Percentiles rank a stretch among this genome's conserved stretches.
These are phyloP conservation scores for Termitomyces heimii DNA, from an alignment of 768 basidiomycete genomes.

Conservation along the genomic window DNA sequence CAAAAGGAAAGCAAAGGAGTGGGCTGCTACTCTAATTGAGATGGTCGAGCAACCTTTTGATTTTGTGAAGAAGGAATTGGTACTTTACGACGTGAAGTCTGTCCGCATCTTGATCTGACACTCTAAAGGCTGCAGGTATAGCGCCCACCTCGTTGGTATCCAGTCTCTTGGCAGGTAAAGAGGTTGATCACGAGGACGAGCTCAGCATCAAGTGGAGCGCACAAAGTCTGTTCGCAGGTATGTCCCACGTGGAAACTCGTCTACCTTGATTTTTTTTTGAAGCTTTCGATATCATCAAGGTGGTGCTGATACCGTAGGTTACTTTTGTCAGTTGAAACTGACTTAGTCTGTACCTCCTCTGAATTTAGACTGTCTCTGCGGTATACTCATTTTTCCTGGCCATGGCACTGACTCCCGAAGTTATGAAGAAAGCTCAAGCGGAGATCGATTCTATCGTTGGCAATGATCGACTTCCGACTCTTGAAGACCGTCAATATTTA, in stretches of 20 bases:
- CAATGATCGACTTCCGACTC: background rate
- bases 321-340: background rate
- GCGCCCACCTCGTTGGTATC: background rate
- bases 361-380: background rate
- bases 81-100: conserved; percentile 21
- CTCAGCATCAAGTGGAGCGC: background rate
- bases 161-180: background rate
- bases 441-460: background rate
- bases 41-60: conserved; percentile 49
- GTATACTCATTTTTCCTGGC: background rate
- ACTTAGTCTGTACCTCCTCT: background rate
- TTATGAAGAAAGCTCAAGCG: background rate
- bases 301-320: background rate
- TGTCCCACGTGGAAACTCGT: background rate
- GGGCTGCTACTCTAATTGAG: conserved; percentile 44
- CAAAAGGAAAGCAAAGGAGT: conserved; percentile 42
- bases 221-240: background rate
- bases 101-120: background rate
- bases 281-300: background rate
- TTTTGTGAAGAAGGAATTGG: conserved; percentile 58
- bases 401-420: background rate
- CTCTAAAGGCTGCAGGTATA: background rate
- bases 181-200: background rate
- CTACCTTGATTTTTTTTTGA: background rate
- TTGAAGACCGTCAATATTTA: background rate